Percentiles rank a stretch among this genome's conserved stretches.
phyloP scores from a whole-genome alignment of 2,329 filamentous ascomycete species.

The Ophiocordyceps robertsii region DNA sequence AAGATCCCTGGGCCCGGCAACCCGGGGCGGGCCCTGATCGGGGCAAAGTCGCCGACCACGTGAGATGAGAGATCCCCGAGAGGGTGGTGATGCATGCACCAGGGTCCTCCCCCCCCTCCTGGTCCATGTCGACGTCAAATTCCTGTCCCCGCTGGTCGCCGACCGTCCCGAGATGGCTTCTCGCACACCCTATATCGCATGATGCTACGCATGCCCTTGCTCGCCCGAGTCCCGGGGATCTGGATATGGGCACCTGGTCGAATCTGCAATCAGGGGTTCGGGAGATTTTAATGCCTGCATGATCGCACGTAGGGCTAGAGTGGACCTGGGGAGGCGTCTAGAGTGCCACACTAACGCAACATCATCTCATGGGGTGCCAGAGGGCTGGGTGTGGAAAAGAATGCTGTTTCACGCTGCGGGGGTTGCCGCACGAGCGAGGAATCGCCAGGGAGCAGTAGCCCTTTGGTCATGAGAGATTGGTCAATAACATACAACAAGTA shows the following conservation, averaged over 20 bases:
- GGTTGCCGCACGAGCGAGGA: too few relatives aligned
- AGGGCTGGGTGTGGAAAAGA: too few relatives aligned
- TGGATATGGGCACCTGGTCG: neutral
- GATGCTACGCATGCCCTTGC: neutral
- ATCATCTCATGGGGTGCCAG: neutral
- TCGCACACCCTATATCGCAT: neutral
- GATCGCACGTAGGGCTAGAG: neutral
- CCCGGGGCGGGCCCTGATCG: too few relatives aligned
- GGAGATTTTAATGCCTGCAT: neutral
- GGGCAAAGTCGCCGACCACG: neutral
- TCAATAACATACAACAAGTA: too few relatives aligned
- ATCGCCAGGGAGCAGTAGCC: too few relatives aligned
- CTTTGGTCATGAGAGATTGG: too few relatives aligned
- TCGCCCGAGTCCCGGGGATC: neutral
- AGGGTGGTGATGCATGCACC: too few relatives aligned
- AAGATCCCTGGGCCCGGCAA: too few relatives aligned
- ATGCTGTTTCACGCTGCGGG: too few relatives aligned
- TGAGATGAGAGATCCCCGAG: too few relatives aligned
- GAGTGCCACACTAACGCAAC: neutral
- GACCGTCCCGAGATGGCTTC: neutral
- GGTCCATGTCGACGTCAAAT: too few relatives aligned
- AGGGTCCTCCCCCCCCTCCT: neutral
- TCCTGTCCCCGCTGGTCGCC: neutral
- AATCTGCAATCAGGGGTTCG: neutral
- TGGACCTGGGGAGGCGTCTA: neutral